These are phyloP conservation scores for Penicillium expansum DNA, from an alignment of 2,329 filamentous ascomycete species.

Conservation along the genomic window DNA sequence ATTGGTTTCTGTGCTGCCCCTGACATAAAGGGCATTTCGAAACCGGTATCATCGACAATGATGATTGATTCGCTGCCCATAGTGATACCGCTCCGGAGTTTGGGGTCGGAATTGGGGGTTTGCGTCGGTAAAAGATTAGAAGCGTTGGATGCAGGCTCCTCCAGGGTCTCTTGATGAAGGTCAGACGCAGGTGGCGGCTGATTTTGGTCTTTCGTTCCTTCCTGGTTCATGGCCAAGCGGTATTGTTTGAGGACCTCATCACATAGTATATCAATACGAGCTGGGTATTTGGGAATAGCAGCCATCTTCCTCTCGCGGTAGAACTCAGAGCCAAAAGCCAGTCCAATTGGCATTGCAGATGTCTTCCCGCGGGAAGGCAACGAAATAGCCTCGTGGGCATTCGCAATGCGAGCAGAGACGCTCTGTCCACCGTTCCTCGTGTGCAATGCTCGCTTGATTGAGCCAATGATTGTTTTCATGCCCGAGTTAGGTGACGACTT, in stretches of 20 bases:
- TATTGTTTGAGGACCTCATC: constrained; percentile 76
- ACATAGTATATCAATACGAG: constrained; percentile 79
- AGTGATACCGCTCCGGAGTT: constrained; percentile 59
- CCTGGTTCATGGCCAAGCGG: constrained; percentile 61
- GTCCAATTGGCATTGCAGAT: constrained; percentile 44
- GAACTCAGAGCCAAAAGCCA: constrained; percentile 46
- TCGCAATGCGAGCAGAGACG: constrained; percentile 35
- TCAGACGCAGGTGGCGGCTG: constrained; percentile 7
- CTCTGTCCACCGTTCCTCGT: constrained; percentile 48
- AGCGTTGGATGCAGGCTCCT: constrained; percentile 2
- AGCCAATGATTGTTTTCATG: constrained; percentile 82
- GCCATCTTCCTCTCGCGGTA: constrained; percentile 42
- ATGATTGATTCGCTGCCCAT: constrained; percentile 85
- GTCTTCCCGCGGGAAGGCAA: constrained; percentile 36
- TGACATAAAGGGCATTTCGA: constrained; percentile 40
- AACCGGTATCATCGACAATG: constrained; percentile 68
- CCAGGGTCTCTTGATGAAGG: constrained; percentile 5
- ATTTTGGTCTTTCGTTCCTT: constrained; percentile 9
- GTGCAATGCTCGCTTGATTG: constrained; percentile 77
- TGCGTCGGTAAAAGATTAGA: constrained; percentile 6
- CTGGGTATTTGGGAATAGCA: constrained; percentile 45
- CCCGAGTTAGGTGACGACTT: constrained; percentile 53
- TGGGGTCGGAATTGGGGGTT: constrained; percentile 28
- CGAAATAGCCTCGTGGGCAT: constrained; percentile 32
- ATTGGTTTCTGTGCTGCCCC: constrained; percentile 31